Evolutionary conservation across 2,329 filamentous ascomycete species (phyloP).

Genomic region (Pseudonectria buxi): DNA sequence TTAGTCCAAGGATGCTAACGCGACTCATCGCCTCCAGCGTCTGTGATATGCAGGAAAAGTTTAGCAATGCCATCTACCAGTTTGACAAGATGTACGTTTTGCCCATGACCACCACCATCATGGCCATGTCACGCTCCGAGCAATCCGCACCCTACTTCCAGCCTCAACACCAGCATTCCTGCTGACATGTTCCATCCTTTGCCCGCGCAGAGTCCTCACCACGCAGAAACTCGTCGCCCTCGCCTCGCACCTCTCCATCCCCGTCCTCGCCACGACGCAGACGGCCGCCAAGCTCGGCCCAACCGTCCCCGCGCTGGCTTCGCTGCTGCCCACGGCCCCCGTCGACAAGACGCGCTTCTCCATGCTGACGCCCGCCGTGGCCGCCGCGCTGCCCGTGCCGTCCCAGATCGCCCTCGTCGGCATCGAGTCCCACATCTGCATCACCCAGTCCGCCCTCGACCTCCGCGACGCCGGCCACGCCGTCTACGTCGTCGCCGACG

Average conservation of each 20-base stretch:
- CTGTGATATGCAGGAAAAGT: constrained; percentile 94
- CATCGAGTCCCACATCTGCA: constrained; percentile 90
- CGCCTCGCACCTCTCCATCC: constrained; percentile 60
- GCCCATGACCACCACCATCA: constrained; percentile 1
- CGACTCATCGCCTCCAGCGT: too few relatives aligned
- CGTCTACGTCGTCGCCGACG: constrained; percentile 85
- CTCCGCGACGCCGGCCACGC: constrained; percentile 65
- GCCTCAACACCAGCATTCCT: constrained; percentile 2
- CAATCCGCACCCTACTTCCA: constrained; percentile 7
- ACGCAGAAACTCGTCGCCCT: constrained; percentile 63
- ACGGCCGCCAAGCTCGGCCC: constrained; percentile 70
- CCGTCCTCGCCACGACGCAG: constrained; percentile 82
- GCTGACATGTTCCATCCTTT: neutral
- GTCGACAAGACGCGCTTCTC: constrained; percentile 86
- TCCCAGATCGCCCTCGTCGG: constrained; percentile 72
- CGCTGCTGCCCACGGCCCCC: constrained; percentile 47
- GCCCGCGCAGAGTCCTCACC: constrained; percentile 50
- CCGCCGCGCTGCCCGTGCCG: constrained; percentile 26
- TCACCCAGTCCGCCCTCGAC: constrained; percentile 87
- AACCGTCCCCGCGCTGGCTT: constrained; percentile 65
- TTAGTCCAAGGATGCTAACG: too few relatives aligned
- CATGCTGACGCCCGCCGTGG: constrained; percentile 71
- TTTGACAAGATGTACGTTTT: constrained; percentile 68
- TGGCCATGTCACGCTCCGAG: constrained; percentile 1
- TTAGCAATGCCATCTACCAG: constrained; percentile 73